Evolutionary conservation across 2,329 filamentous ascomycete genomes (phyloP).

Genomic region (Chaetomium globosum): DNA sequence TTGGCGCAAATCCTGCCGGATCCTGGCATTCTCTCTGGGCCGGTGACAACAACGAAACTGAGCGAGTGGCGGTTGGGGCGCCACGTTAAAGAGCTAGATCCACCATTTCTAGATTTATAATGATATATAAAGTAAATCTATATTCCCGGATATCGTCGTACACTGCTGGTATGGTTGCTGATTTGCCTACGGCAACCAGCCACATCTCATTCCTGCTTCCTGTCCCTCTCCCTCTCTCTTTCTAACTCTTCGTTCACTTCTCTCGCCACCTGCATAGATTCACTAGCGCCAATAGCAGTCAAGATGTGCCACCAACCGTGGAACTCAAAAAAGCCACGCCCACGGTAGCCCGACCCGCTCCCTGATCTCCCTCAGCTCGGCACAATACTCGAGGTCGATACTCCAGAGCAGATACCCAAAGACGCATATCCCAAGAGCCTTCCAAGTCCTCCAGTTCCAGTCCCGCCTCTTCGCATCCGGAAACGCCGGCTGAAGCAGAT

Average conservation of each 20-base stretch:
- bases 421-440: conserved; percentile 43
- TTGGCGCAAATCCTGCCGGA: no score
- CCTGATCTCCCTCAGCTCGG: conserved; percentile 50
- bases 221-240: conserved; percentile 4
- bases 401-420: conserved; percentile 59
- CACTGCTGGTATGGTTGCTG: background rate
- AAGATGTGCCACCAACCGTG: conserved; percentile 68
- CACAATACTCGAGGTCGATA: conserved; percentile 58
- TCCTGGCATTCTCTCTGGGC: no score
- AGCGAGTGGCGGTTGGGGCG: background rate
- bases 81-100: no score
- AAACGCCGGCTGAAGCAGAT: conserved; percentile 36
- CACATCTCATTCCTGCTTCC: background rate
- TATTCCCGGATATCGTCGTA: background rate
- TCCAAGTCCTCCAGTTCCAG: conserved; percentile 39
- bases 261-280: conserved; percentile 45
- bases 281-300: conserved; percentile 57
- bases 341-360: conserved; percentile 54
- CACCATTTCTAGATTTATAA: background rate
- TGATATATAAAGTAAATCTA: background rate
- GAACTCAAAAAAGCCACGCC: conserved; percentile 58
- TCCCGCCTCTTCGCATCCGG: conserved; percentile 36
- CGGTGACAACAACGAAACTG: no score
- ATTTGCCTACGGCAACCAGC: background rate
- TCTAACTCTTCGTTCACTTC: conserved; percentile 34